Percentiles rank a stretch among this genome's conserved stretches.
Evolutionary conservation across 228 moss, liverwort and hornwort genomes (phyloP).

Genomic region (Sphagnum magellanicum): DNA sequence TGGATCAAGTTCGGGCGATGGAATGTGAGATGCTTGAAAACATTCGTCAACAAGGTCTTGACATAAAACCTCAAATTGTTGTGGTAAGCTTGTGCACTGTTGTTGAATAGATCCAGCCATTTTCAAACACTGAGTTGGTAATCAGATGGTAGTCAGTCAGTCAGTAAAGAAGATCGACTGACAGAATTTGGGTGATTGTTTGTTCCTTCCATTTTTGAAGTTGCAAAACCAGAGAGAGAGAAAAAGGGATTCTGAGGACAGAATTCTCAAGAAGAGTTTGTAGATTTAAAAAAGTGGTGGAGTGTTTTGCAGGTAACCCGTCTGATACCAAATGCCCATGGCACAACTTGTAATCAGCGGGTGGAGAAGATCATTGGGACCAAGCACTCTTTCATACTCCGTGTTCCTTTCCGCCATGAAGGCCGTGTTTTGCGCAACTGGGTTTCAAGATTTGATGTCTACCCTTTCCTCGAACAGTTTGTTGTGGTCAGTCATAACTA

Average conservation of each 20-base stretch:
- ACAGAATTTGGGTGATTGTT: too few relatives aligned
- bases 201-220: too few relatives aligned
- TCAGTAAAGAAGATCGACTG: too few relatives aligned
- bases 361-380: constrained; percentile 69
- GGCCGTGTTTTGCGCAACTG: constrained; percentile 66
- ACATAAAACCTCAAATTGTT: constrained; percentile 61
- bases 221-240: too few relatives aligned
- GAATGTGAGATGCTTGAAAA: constrained; percentile 81
- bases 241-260: too few relatives aligned
- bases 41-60: constrained; percentile 67
- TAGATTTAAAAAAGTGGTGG: too few relatives aligned
- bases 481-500: constrained; percentile 43
- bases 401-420: constrained; percentile 81
- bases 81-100: constrained; percentile 35
- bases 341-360: constrained; percentile 73
- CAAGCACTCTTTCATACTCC: constrained; percentile 58
- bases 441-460: constrained; percentile 97
- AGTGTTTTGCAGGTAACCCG: constrained; percentile 63
- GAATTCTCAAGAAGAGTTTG: too few relatives aligned
- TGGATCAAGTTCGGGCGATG: constrained; percentile 95
- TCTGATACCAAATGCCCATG: constrained; percentile 85
- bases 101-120: too few relatives aligned
- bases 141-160: too few relatives aligned
- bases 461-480: constrained; percentile 81
- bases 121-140: too few relatives aligned